Percentiles rank a stretch among this genome's conserved stretches.
Evolutionary conservation across 202 grass and related monocot species (phyloP).

Genomic region (Setaria italica): DNA sequence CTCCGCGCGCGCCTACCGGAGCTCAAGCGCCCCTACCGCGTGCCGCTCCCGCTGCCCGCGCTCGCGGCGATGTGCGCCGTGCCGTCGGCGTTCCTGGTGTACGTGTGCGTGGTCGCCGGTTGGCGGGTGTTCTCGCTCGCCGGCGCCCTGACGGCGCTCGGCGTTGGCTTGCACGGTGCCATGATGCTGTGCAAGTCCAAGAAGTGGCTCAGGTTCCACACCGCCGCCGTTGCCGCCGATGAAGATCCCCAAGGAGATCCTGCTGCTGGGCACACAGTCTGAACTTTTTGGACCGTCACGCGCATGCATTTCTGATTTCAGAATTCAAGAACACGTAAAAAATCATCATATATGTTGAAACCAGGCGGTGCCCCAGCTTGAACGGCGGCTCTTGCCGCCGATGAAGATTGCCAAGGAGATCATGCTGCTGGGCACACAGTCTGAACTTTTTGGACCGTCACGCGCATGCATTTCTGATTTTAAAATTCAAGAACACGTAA

Average conservation of each 20-base stretch:
- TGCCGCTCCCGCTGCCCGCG: conserved; percentile 47
- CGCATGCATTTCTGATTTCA: background rate
- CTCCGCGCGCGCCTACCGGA: conserved; percentile 40
- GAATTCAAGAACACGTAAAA: background rate
- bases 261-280: background rate
- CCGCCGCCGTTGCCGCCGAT: background rate
- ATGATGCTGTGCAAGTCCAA: conserved; percentile 59
- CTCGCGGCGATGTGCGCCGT: conserved; percentile 57
- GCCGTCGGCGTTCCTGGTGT: conserved; percentile 52
- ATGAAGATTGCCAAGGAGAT: background rate
- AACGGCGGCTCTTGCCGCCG: too few relatives aligned
- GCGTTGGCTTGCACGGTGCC: conserved; percentile 37
- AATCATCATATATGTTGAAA: too few relatives aligned
- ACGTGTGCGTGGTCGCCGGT: conserved; percentile 48
- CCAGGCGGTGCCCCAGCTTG: too few relatives aligned
- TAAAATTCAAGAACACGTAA: background rate
- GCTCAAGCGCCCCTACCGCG: conserved; percentile 59
- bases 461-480: background rate
- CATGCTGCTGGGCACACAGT: background rate
- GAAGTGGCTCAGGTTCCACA: conserved; percentile 54
- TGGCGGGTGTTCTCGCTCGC: conserved; percentile 50
- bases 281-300: background rate
- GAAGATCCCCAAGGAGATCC: background rate
- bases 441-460: background rate
- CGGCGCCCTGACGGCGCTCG: conserved; percentile 37